Base-by-base conservation (phyloP, 2,329 filamentous ascomycete species). In the Colletotrichum sp. region DNA sequence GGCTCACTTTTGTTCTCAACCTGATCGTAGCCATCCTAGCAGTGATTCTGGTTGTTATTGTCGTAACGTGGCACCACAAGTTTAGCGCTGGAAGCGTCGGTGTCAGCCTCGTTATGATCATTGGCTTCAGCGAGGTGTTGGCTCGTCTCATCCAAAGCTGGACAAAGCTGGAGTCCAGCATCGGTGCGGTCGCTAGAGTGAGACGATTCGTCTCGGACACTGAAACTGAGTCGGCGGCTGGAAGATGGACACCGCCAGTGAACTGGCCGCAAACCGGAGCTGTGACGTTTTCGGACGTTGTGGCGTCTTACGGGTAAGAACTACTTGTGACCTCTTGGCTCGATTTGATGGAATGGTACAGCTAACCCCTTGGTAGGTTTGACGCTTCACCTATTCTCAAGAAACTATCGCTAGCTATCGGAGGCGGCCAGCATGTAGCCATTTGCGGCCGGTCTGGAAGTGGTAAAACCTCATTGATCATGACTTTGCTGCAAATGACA, bases 61-160 rank as follows among this genome's bases (percentile, higher is more conserved):
- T 63, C 14, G 77, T 60, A 52, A 72, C 24, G 64, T 83, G 26
- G 66, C 83, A n/a, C 77, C 80, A 52, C 60, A 70, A 18, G 78
- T 81, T 36, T 82, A 83, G 71, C 71, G 78, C 61, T 73, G 82
- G 34, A 77, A 77, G 36, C 83, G 83, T 75, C 77, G 83, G 74
- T 7, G 74, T 76, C 2, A 76, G 72, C 48, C 55, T 76, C 3
- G 59, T 76, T 4, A 76, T 74, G 65, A 59, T 76, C 21, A 74
- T 71, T n/a, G 60, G 74, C 7, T 76, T 76, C 59, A 67, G 70
- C n/a, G 63, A 68, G 18, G 16, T 30, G 6, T 24, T 75, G 16
- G 34, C 60, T 7, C 67, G 43, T 16, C 7, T 63, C 4, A 34
- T 64, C 14, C 73, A 76, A 30, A 70, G 16, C 24, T 74, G 71